Base-by-base conservation (phyloP, 2,329 filamentous ascomycete species). In the Albifimbria verrucaria region DNA sequence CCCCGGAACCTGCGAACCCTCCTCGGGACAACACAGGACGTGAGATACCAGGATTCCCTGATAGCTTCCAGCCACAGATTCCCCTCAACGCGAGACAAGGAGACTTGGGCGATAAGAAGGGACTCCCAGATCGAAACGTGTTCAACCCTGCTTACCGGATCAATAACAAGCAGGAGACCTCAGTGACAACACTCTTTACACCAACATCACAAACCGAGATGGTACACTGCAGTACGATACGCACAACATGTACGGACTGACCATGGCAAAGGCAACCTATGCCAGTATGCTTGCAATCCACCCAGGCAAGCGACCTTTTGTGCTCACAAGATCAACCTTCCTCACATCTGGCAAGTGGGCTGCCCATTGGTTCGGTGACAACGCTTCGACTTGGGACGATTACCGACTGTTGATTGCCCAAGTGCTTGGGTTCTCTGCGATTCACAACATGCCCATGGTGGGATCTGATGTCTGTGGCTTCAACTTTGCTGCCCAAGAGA, bases 381-480 rank as follows among this genome's bases (percentile, higher is more conserved):
- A 87, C 65, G 53, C 78, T 2, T 77, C 77, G 48, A 65, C 71
- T 25, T 85, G 81, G 80, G 66, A 71, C 7, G 73, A 84, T 52
- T 86, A 86, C 66, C 77, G 77, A 2, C 28, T 55, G 18, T 52
- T 51, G 3, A 58, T 58, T 21, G n/a, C 44, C 4, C 54, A 56
- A 18, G 58, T 55, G 52, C 48, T 59, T 17, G 41, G 44, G 25
- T 52, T 52, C 32, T n/a, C 80, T 1, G 74, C 82, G 11, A 75
- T 88, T 53, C 87, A 83, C 68, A 83, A 87, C 58, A 67, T 87
- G 2, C 85, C 85, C 17, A 85, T 88, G 80, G 80, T 80, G 1
- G 85, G 85, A 18, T 77, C 80, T 3, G 89, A 93, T 57, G 84
- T 90, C 0, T 93, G 90, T 64, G 90, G 89, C 0, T 93, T 87